phyloP scores from a whole-genome alignment of 2,329 filamentous ascomycete genomes.

The Microdochium nivale region DNA sequence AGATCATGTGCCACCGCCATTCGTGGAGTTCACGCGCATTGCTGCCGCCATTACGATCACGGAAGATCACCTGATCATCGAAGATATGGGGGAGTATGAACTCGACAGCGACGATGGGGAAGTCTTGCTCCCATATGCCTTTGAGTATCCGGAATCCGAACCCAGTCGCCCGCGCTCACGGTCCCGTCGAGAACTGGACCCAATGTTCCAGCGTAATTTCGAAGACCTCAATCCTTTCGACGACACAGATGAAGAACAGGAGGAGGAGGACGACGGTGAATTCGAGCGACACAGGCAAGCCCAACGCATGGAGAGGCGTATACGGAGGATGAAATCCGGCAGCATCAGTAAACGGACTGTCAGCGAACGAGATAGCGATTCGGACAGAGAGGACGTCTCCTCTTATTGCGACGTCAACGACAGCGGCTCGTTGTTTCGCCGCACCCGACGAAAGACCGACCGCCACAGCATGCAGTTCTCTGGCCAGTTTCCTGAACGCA shows the following conservation, averaged over 20 bases:
- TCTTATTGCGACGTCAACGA: conserved; percentile 17
- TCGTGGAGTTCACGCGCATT: background rate
- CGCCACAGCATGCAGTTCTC: conserved; percentile 20
- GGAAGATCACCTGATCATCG: conserved; percentile 17
- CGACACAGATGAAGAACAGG: conserved; percentile 10
- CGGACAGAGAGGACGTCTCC: conserved; percentile 20
- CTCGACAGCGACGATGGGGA: conserved; percentile 16
- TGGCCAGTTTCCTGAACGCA: conserved; percentile 17
- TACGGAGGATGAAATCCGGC: conserved; percentile 21
- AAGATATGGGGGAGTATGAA: conserved; percentile 19
- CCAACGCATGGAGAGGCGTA: conserved; percentile 13
- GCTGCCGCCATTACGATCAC: background rate
- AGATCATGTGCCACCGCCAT: background rate
- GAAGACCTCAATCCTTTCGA: conserved; percentile 18
- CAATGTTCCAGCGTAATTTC: conserved; percentile 15
- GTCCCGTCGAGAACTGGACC: conserved; percentile 16
- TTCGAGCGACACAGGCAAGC: conserved; percentile 12
- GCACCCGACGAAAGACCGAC: conserved; percentile 20
- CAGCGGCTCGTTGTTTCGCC: conserved; percentile 11
- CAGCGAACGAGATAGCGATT: conserved; percentile 24
- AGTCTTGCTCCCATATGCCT: conserved; percentile 15
- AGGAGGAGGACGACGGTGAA: conserved; percentile 13
- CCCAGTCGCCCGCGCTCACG: conserved; percentile 16
- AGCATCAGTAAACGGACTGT: conserved; percentile 25
- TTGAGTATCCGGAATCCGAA: conserved; percentile 20